Base-by-base conservation (phyloP, 2,329 filamentous ascomycete species). In the Ceratocystis lukuohia region DNA sequence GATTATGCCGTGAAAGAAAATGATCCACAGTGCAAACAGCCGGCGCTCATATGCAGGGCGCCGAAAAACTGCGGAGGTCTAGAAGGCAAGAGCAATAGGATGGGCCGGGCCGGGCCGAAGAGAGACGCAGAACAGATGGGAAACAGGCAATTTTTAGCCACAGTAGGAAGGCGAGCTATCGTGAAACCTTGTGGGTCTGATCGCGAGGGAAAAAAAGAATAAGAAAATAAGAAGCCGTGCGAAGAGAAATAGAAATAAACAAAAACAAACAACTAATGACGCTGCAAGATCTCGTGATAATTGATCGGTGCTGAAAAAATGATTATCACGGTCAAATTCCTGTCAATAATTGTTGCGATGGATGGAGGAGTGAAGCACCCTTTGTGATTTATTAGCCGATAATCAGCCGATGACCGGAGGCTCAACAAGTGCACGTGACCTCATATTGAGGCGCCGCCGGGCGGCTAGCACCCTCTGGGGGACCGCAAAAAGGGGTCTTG, bases 1-100 rank as follows among this genome's bases (percentile, higher is more conserved):
- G 63, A 66, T 62, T 63, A 46, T 66, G 66, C 61, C 64, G 66
- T 66, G 66, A 65, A 48, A 65, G 66, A 66, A 61, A 64, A 68
- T 48, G 63, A 61, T 68, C 66, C 66, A 68, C 66, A 22, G 28
- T 68, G 48, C 50, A 25, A 33, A 22, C 28, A 57, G 48, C 12
- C 66, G 65, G 64, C 66, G 66, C 66, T 68, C 66, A 68, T 64
- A 68, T 65, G 66, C 66, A 68, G 66, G 66, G 66, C 66, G 66
- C 66, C 66, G 64, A 30, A 37, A n/a, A 64, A 64, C 66, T 67
- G 66, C 66, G 41, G 45, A 41, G 33, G 45, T 50, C 22, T 64
- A 28, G 50, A 46, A 17, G 22, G 30, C 48, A 45, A 17, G 17
- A 37, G 56, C 28, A 25, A 28, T 53, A 41, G 22, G 57, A 44